Conservation (phyloP, 371 early-diverging fungal genomes). For the Mortierella sp. region DNA sequence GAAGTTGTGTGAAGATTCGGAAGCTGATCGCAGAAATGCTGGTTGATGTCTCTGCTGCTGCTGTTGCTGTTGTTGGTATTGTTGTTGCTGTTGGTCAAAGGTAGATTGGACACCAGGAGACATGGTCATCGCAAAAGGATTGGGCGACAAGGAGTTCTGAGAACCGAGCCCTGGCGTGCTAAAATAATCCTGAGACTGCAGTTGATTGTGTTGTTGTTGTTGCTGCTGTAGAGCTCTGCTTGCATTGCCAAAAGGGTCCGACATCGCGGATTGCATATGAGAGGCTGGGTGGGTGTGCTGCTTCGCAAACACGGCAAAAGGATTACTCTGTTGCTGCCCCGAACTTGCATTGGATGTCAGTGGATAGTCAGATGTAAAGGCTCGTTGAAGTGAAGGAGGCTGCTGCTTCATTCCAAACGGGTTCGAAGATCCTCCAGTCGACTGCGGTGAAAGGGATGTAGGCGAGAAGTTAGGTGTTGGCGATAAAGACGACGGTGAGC, state of each 20-base stretch:
- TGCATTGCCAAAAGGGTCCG: slow-evolving; percentile 31
- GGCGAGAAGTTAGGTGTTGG: slow-evolving; percentile 8
- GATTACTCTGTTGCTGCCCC: slow-evolving; percentile 35
- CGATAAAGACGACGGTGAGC: slow-evolving; percentile 8
- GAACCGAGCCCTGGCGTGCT: slow-evolving; percentile 14
- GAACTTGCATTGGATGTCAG: background rate
- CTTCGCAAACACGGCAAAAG: slow-evolving; percentile 52
- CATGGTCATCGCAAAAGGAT: slow-evolving; percentile 23
- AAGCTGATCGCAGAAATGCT: slow-evolving; percentile 18
- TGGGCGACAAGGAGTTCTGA: slow-evolving; percentile 18
- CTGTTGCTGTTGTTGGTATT: slow-evolving; percentile 2
- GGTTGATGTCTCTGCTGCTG: slow-evolving; percentile 2
- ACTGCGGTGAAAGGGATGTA: slow-evolving; percentile 25
- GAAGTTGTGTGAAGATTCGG: slow-evolving; percentile 21
- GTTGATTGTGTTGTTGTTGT: slow-evolving; percentile 10
- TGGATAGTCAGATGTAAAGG: slow-evolving; percentile 22
- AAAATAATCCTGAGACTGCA: slow-evolving; percentile 18
- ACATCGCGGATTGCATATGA: slow-evolving; percentile 7
- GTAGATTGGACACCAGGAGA: background rate
- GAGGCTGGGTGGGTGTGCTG: slow-evolving; percentile 4
- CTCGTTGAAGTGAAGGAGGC: slow-evolving; percentile 20
- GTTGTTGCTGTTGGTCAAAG: slow-evolving; percentile 15
- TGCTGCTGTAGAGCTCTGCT: slow-evolving; percentile 1
- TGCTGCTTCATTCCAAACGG: slow-evolving; percentile 24
- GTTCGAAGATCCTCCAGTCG: slow-evolving; percentile 26